These are phyloP conservation scores for Fusarium compactum DNA, from an alignment of 2,329 filamentous ascomycete species.

Conservation along the genomic window DNA sequence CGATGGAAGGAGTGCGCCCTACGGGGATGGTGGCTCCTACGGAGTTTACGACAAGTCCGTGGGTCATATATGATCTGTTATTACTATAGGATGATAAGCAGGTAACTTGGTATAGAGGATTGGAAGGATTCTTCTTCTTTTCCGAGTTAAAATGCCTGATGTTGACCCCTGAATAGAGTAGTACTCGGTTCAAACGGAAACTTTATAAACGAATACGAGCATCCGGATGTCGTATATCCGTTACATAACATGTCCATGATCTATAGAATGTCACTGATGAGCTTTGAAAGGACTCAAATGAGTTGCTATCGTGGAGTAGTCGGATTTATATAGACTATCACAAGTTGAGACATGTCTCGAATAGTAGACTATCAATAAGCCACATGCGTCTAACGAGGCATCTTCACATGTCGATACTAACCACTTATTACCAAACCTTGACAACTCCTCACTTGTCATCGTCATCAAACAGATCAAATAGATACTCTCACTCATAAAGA, in stretches of 20 bases:
- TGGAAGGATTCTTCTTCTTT: not conserved
- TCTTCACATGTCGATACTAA: not conserved
- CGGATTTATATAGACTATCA: not conserved
- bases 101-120: not conserved
- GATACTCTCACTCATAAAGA: not conserved
- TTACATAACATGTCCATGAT: not conserved
- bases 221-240: not conserved
- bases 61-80: no score
- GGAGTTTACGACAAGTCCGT: not conserved
- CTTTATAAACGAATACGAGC: slow-evolving; percentile 1
- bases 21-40: not conserved
- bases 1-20: not conserved
- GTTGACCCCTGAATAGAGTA: not conserved
- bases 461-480: not conserved
- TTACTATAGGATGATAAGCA: no score
- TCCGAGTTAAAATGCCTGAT: not conserved
- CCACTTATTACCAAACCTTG: not conserved
- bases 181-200: not conserved
- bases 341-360: not conserved
- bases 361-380: not conserved
- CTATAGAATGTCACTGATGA: not conserved
- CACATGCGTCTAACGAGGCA: slow-evolving; percentile 27
- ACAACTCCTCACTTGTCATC: not conserved
- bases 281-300: no score
- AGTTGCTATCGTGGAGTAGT: no score